Conservation (phyloP, 768 basidiomycete species). For the Collybia sp. region DNA sequence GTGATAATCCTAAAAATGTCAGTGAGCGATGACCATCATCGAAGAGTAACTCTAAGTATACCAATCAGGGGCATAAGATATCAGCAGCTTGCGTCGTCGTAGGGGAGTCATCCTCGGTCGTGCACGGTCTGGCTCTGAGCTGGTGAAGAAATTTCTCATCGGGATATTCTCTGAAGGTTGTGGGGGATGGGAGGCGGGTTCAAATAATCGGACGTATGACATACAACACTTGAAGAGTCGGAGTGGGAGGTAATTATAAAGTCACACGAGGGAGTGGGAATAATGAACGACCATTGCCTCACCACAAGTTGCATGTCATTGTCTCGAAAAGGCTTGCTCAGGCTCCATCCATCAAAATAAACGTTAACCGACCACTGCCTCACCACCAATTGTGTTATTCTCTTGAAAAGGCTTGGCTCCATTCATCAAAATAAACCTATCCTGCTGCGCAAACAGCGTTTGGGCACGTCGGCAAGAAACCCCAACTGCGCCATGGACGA, state of each 20-base stretch:
- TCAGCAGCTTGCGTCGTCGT: slow-evolving; percentile 38
- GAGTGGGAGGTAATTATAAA: no score
- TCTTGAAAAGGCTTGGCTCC: no score
- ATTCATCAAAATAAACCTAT: no score
- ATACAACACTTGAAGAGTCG: no score
- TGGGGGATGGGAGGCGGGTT: slow-evolving; percentile 8
- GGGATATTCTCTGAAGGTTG: slow-evolving; percentile 4
- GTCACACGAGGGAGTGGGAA: not conserved
- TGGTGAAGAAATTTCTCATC: slow-evolving; percentile 24
- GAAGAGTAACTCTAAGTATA: slow-evolving; percentile 18
- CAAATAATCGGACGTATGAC: slow-evolving; percentile 24
- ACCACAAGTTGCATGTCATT: no score
- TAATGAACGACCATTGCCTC: not conserved
- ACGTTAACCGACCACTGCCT: no score
- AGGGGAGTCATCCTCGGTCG: slow-evolving; percentile 21
- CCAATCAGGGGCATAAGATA: slow-evolving; percentile 78
- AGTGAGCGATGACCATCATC: not conserved
- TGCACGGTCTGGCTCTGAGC: slow-evolving; percentile 9
- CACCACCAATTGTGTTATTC: no score
- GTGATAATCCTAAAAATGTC: slow-evolving; percentile 54
- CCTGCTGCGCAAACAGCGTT: not conserved
- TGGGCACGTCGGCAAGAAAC: not conserved
- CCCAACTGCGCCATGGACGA: not conserved
- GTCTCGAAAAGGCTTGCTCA: no score
- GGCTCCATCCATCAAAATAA: no score